Base-by-base conservation (phyloP, 2,329 filamentous ascomycete species). In the Sclerotinia subarctica region DNA sequence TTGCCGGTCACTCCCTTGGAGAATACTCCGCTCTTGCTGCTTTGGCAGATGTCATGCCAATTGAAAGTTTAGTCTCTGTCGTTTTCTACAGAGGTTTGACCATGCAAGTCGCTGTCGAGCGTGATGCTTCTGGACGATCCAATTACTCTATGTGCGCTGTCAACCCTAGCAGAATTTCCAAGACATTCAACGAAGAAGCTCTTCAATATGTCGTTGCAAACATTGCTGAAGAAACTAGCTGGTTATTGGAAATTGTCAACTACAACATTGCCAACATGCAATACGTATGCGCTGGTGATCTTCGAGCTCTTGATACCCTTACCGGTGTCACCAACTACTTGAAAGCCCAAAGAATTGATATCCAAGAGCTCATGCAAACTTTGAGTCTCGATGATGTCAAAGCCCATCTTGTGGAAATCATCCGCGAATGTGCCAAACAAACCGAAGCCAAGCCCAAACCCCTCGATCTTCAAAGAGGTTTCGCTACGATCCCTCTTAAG, bases 81-180 rank as follows among this genome's bases (percentile, higher is more conserved):
- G 96, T 99, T 67, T 99, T 99, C 86, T 99, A 99, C 84, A 93
- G 95, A 80, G 95, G 95, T 77, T 84, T 99, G 77, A 99, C 95
- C 29, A 99, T 99, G 95, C 95, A 99, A 82, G 95, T 99, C 59
- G 95, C 95, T 32, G 95, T 99, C 72, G 95, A 98, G 83, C 93
- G 95, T 78, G 95, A 99, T 79, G 94, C 90, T 69, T 84, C 88
- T 72, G 95, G 95, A 49, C 91, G 95, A 68, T 97, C 94, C 74
- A 98, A 98, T 85, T 99, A 99, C 85, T 94, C 92, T 71, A 99
- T 99, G 95, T 97, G 94, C 80, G 95, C 95, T 68, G 94, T 99
- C 81, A 99, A 99, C 83, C 95, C 95, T 47, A 97, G 93, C 84
- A 90, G 95, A 72, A 97, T 99, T 80, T 96, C 92, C 77, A 97